Evolutionary conservation across 164 flowering plant genomes (phyloP).

Genomic region (Dillenia turbinata): DNA sequence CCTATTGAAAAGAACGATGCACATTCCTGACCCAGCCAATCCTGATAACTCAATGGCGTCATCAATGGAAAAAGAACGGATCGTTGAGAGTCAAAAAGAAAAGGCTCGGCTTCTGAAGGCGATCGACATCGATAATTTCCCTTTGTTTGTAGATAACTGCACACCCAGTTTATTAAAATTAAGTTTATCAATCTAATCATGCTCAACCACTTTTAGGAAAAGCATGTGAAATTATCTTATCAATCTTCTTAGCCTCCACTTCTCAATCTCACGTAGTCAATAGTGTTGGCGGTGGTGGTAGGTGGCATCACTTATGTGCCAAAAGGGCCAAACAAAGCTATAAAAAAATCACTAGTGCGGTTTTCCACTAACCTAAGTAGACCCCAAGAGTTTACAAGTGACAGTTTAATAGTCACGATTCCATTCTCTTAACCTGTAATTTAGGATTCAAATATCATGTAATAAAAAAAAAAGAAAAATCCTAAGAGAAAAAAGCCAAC

Average conservation of each 20-base stretch:
- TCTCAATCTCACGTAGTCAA: background rate
- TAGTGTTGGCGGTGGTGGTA: constrained; percentile 4
- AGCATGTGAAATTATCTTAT: constrained; percentile 6
- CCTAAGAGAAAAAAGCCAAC: constrained; percentile 27
- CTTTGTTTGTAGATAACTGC: constrained; percentile 4
- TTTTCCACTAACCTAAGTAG: constrained; percentile 14
- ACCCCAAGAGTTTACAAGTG: no score
- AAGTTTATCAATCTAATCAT: constrained; percentile 13
- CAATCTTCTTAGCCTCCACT: background rate
- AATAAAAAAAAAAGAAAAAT: constrained; percentile 24
- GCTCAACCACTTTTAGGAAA: background rate
- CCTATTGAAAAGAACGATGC: no score
- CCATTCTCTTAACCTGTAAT: no score
- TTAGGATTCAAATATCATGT: no score
- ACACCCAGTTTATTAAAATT: constrained; percentile 8
- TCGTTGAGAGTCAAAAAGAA: background rate
- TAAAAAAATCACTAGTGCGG: constrained; percentile 19
- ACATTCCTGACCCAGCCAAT: no score
- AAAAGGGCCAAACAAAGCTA: constrained; percentile 36
- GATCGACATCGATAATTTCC: background rate
- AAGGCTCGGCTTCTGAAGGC: background rate
- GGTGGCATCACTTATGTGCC: constrained; percentile 36
- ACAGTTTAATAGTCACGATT: no score
- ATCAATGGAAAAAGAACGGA: no score
- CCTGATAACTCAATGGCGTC: no score